Evolutionary conservation across 768 basidiomycete species (phyloP).

Genomic region (Leucosporidium yakuticum): DNA sequence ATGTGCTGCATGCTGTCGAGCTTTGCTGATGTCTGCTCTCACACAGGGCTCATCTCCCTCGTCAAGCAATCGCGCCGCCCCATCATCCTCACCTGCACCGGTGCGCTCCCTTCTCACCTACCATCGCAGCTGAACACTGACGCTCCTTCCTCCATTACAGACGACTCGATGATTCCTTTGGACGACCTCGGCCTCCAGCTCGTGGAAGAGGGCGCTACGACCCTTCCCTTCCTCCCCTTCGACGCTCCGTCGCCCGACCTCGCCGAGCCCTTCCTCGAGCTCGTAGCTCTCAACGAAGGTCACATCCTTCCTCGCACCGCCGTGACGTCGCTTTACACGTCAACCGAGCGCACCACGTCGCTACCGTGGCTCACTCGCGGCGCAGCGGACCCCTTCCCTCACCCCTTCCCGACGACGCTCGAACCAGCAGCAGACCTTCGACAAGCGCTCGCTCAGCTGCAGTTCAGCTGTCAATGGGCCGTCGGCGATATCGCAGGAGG

Average conservation of each 20-base stretch:
- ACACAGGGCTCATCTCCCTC: conserved; percentile 71
- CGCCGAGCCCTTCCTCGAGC: conserved; percentile 62
- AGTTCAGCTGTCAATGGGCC: conserved; percentile 45
- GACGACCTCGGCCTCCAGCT: conserved; percentile 50
- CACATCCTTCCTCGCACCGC: conserved; percentile 41
- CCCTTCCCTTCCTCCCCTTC: conserved; percentile 59
- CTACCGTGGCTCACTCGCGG: conserved; percentile 33
- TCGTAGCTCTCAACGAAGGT: conserved; percentile 57
- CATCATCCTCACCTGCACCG: conserved; percentile 91
- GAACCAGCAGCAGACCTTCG: conserved; percentile 56
- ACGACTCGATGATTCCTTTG: conserved; percentile 65
- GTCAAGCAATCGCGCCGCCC: conserved; percentile 79
- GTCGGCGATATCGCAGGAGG: not conserved
- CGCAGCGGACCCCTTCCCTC: conserved; percentile 45
- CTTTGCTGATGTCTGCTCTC: conserved; percentile 45
- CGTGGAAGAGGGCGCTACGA: conserved; percentile 49
- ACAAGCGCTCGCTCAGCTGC: conserved; percentile 58
- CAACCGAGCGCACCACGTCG: conserved; percentile 1
- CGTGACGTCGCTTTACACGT: conserved; percentile 46
- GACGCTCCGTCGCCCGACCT: conserved; percentile 51
- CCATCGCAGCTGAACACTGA: not conserved
- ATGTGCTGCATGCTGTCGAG: not conserved
- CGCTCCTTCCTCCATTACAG: conserved; percentile 45
- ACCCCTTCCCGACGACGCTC: conserved; percentile 41
- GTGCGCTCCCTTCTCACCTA: conserved; percentile 48